Base-by-base conservation (phyloP, 371 early-diverging fungal species). In the Mortierella sp. region DNA sequence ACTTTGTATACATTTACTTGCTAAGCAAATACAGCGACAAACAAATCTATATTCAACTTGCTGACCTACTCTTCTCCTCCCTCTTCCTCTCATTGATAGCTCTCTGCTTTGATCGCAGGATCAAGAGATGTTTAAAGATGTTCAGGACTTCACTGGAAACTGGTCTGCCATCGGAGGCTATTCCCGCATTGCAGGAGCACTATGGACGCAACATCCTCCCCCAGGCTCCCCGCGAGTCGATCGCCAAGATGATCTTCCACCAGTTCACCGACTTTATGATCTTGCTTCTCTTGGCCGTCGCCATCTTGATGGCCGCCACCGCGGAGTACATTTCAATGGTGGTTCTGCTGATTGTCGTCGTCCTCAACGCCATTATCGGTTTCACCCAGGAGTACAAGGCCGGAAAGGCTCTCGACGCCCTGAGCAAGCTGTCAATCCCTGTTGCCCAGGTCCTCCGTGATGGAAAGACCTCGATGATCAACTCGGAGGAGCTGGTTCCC, bases 251-350 rank as follows among this genome's bases (percentile, higher is more conserved):
- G 91, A 79, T 97, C 6, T 92, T 92, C 90, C 86, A 79, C 44
- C 97, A 98, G 85, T 68, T 97, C 24, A 93, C 94, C 4, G 97
- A 97, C 76, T 93, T 96, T 79, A 97, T 97, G 94, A 92, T 97
- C 34, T 70, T 97, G 44, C 91, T 97, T 55, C 88, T 95, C 31
- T 78, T 93, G 53, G 81, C 91, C n/a, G 96, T 91, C 8, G 94
- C 96, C 9, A 90, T 96, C 68, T 88, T 96, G 16, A 92, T 95
- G 68, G 92, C 93, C 22, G 94, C 93, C 29, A 90, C 92, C 58
- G 90, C 91, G 68, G 95, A 94, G 48, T 92, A 88, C 76, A 92
- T 95, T 76, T 90, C 92, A 22, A 88, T 90, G 79, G 79, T 88
- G 24, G 94, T 92, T 16, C 77, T 96, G 29, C 77, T 90, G 53